Percentiles rank a stretch among this genome's conserved stretches.
Evolutionary conservation across 1,284 basidiomycete species (phyloP).

Genomic region (Fistulina hepatica): DNA sequence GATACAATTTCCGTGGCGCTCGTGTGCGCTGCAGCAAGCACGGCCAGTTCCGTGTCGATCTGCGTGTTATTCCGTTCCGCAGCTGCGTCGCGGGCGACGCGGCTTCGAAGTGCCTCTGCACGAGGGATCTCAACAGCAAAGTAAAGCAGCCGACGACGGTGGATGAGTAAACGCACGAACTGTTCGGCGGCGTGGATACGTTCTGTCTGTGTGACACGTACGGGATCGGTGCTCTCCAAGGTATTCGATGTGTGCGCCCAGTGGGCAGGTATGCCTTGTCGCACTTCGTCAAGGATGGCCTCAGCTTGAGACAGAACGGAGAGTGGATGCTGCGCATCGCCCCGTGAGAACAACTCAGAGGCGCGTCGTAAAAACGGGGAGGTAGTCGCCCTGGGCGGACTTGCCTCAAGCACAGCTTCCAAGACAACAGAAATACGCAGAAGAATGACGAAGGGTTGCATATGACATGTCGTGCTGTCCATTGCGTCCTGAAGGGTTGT

Average conservation of each 20-base stretch:
- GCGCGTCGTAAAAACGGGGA: slow-evolving; percentile 55
- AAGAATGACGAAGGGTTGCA: slow-evolving; percentile 69
- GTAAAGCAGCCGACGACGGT: slow-evolving; percentile 65
- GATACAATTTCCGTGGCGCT: slow-evolving; percentile 73
- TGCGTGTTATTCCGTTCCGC: too few relatives aligned
- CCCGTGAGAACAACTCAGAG: slow-evolving; percentile 27
- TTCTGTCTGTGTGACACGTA: slow-evolving; percentile 79
- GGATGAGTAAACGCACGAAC: slow-evolving; percentile 71
- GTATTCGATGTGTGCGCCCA: slow-evolving; percentile 77
- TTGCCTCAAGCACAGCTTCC: slow-evolving; percentile 66
- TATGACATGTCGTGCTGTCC: slow-evolving; percentile 39
- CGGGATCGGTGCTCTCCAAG: slow-evolving; percentile 73
- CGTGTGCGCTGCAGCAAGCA: slow-evolving; percentile 57
- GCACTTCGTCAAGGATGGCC: slow-evolving; percentile 70
- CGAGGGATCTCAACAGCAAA: slow-evolving; percentile 42
- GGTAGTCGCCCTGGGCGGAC: slow-evolving; percentile 38
- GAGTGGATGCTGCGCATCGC: slow-evolving; percentile 39
- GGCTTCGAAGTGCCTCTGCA: slow-evolving; percentile 22
- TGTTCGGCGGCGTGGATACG: slow-evolving; percentile 77
- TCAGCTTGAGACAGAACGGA: slow-evolving; percentile 68
- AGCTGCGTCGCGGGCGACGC: slow-evolving; percentile 56
- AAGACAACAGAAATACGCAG: slow-evolving; percentile 74
- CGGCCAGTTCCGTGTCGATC: slow-evolving; percentile 58
- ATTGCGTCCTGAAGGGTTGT: too few relatives aligned
- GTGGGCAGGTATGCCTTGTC: slow-evolving; percentile 55